Percentiles rank a stretch among this genome's conserved stretches.
Conservation (phyloP, 2,329 filamentous ascomycete species). For the Sphaerostilbella broomeana region DNA sequence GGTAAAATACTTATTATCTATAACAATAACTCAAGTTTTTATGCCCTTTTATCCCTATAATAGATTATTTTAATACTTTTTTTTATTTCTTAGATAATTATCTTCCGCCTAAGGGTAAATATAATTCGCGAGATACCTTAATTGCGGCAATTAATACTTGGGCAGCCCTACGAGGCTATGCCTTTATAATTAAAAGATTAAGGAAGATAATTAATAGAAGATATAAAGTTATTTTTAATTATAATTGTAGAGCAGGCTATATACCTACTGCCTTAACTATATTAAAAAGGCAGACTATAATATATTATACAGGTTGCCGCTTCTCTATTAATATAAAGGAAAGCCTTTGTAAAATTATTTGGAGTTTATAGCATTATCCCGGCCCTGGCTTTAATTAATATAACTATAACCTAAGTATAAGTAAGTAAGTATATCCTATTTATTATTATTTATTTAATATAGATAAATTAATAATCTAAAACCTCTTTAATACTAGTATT, state of each 20-base stretch:
- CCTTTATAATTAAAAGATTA: not conserved
- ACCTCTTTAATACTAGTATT: not conserved
- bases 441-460: not conserved
- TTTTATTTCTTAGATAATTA: not conserved
- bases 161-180: not conserved
- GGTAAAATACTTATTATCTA: too few species aligned
- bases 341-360: not conserved
- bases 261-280: not conserved
- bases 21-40: too few species aligned
- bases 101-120: not conserved
- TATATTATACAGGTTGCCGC: not conserved
- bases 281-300: not conserved
- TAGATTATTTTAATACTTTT: too few species aligned
- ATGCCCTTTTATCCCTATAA: too few species aligned
- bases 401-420: not conserved
- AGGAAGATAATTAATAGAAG: not conserved
- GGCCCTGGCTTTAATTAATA: not conserved
- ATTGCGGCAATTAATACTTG: not conserved
- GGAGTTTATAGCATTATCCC: not conserved
- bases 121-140: not conserved
- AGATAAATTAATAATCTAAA: not conserved
- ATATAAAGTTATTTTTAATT: not conserved
- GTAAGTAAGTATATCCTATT: not conserved
- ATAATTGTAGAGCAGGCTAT: too few species aligned
- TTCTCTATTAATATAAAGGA: not conserved